A percentile compares a stretch with the other conserved stretches of the same genome.
Evolutionary conservation across 306 rosid species (phyloP).

Genomic region (Calophaca sinica): DNA sequence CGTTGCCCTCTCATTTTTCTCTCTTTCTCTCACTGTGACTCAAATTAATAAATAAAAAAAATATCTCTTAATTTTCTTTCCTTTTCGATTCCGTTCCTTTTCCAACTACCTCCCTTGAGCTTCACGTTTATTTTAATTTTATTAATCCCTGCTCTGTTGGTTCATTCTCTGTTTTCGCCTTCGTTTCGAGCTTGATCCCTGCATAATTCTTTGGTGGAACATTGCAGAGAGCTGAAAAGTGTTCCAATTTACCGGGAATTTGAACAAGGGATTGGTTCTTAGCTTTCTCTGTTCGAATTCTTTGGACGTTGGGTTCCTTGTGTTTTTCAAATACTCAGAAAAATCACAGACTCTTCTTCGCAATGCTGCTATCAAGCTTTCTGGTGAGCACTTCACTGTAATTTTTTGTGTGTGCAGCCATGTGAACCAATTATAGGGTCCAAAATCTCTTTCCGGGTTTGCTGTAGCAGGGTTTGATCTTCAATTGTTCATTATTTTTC

Average conservation of each 20-base stretch:
- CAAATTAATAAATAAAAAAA: background rate
- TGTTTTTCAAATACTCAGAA: background rate
- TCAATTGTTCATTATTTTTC: conserved; percentile 4
- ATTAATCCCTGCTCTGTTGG: background rate
- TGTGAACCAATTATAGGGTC: background rate
- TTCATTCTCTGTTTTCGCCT: background rate
- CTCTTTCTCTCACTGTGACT: background rate
- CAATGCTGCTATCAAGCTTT: conserved; percentile 20
- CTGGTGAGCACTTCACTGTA: conserved; percentile 53
- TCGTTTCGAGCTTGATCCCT: background rate
- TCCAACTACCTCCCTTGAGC: background rate
- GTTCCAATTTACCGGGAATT: conserved; percentile 20
- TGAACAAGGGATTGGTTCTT: conserved; percentile 46
- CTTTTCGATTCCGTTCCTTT: background rate
- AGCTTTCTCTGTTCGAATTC: conserved; percentile 53
- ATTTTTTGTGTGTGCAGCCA: background rate
- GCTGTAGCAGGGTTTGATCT: conserved; percentile 15
- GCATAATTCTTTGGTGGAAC: background rate
- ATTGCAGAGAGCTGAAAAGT: conserved; percentile 5
- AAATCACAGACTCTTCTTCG: background rate
- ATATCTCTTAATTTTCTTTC: background rate
- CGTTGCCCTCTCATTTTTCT: background rate
- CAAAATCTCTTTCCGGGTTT: conserved; percentile 16
- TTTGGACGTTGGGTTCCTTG: background rate
- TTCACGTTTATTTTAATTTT: background rate